Percentiles rank a stretch among this genome's conserved stretches.
These are phyloP conservation scores for Daldinia bambusicola DNA, from an alignment of 495 filamentous ascomycete species.

Conservation along the genomic window DNA sequence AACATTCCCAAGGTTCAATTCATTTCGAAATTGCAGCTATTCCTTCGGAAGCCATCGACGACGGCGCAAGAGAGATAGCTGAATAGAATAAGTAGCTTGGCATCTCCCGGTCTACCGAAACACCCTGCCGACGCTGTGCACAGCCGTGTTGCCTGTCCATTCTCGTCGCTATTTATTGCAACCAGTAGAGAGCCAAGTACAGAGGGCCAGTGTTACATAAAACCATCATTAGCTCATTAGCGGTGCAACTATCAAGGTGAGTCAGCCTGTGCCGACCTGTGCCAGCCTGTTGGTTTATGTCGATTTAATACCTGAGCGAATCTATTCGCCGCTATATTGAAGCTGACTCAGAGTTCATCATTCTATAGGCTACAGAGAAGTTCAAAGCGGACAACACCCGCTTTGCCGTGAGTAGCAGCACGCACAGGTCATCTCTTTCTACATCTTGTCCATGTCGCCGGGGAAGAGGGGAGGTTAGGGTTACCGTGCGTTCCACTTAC, in stretches of 20 bases:
- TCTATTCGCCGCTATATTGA: constrained; percentile 39
- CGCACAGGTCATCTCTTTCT: constrained; percentile 17
- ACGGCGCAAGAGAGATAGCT: constrained; percentile 21
- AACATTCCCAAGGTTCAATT: constrained; percentile 38
- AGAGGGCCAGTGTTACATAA: constrained; percentile 23
- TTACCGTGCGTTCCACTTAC: constrained; percentile 33
- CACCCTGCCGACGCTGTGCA: constrained; percentile 38
- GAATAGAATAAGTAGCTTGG: constrained; percentile 12
- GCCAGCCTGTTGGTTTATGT: constrained; percentile 31
- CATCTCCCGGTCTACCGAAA: constrained; percentile 33
- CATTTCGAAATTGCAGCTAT: constrained; percentile 26
- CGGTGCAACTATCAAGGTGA: constrained; percentile 42
- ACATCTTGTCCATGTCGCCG: constrained; percentile 34
- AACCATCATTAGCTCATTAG: constrained; percentile 41
- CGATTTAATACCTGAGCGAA: constrained; percentile 18
- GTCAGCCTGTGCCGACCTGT: constrained; percentile 46
- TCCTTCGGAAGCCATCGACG: constrained; percentile 20
- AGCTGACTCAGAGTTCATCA: constrained; percentile 49
- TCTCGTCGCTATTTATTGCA: constrained; percentile 37
- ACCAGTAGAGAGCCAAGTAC: constrained; percentile 26
- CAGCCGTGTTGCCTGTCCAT: constrained; percentile 23
- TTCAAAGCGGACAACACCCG: constrained; percentile 34
- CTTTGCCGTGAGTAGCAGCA: constrained; percentile 27
- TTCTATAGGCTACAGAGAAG: constrained; percentile 37
- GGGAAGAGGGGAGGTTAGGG: constrained; percentile 34